Base-by-base conservation (phyloP, 2,329 filamentous ascomycete species). In the Parafenestella ontariensis region DNA sequence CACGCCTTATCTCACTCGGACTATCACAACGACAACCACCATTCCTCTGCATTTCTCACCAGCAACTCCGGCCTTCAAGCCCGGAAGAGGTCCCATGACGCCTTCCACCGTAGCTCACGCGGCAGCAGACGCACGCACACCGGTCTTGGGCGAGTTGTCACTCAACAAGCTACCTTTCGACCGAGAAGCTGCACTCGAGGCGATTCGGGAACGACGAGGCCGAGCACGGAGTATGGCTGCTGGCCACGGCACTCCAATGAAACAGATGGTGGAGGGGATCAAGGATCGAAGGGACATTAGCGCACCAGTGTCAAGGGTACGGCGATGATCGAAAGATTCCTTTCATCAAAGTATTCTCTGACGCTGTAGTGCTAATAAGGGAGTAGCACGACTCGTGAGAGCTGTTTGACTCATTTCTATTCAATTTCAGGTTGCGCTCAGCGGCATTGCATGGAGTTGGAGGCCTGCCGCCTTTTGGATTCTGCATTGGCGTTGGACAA, bases 141-240 rank as follows among this genome's bases (percentile, higher is more conserved):
- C 68, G 15, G 66, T 69, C 3, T 53, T 76, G 8, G 69, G 68
- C n/a, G 70, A 74, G 49, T 50, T 74, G 28, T 64, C 60, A 1
- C 44, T 72, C 54, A 77, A 74, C 55, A 69, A 69, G 42, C 63
- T 74, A 10, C 72, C 70, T 15, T 65, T 82, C 50, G 80, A 82
- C 49, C 83, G 90, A 49, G 90, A 92, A 72, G 83, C 92, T 73
- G 90, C 90, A 3, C 82, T 94, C 15, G 88, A 88, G 50, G 86
- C 88, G 71, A 93, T 94, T 62, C 83, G 87, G 48, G 87, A 91
- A 76, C 82, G 90, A 24, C 79, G 90, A 48, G 89, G 89, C 6
- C 80, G 90, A 41, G 89, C 90, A 52, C 83, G 86, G 62, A 91
- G 88, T 71, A 84, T 89, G 52, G 86, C 87, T 4, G 82, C 86